Evolutionary conservation across 345 rosid species (phyloP), one percentile per base, ranked within the genome.

Genomic region (Pistacia integerrima): DNA sequence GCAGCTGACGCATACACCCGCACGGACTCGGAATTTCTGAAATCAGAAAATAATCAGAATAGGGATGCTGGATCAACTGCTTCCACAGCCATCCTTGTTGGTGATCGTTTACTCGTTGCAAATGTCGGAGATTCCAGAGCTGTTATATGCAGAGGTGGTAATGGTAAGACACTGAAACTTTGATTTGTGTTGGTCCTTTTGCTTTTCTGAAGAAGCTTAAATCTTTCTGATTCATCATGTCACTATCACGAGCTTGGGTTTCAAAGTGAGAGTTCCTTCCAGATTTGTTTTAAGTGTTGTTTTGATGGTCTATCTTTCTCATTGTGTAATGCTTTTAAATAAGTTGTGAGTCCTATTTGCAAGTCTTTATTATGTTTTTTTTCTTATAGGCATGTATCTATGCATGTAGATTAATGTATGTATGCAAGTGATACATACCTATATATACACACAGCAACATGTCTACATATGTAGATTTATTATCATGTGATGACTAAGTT

Each of bases 11-110:
- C 99, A 78, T 97, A 91, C 88, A 91, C 58, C 79, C 97, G 85
- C 74, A 94, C 99, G 65, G 99, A 97, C 86, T 80, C 94, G 0
- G 99, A 97, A 85, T 90, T 93, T 82, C 87, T 97, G 75, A 92
- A 92, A 77, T 92, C 95, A 30, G 99, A 97, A 83, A 89, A 91
- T 77, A 91, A 79, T 79, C 99, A 93, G 90, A 90, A 91, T 70
- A 80, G 98, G 73, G 99, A 97, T 91, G 99, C 99, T 81, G 99
- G 99, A 80, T 97, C 99, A 67, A 97, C 98, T 58, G 99, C 99
- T 48, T 96, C 99, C 64, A 96, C 99, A 14, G 99, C 99, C 70
- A 84, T 97, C 76, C 90, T 96, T 6, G 94, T 95, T 69, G 99
- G 99, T 69, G 89, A 92, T 73, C 97, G 99, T 67, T 81, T 95